These are phyloP conservation scores for Wallacemonas sp. DNA, from an alignment of 208 protist species.

Conservation along the genomic window DNA sequence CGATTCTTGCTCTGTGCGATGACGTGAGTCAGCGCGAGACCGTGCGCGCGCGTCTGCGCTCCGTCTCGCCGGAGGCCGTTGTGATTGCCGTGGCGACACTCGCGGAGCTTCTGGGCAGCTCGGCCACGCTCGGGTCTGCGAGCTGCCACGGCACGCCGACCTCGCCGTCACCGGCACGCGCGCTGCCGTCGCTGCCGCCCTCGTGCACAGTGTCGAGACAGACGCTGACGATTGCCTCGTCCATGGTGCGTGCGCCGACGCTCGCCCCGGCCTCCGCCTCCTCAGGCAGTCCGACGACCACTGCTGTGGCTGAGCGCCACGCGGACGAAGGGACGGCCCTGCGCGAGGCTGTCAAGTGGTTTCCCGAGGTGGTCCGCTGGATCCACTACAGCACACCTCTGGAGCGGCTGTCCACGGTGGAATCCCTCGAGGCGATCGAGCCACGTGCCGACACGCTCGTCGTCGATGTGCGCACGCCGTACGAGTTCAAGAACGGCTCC, in stretches of 20 bases:
- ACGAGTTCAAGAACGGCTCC: constrained; percentile 85
- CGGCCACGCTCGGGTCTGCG: not conserved
- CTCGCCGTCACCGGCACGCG: not conserved
- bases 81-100: constrained; percentile 40
- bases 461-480: constrained; percentile 76
- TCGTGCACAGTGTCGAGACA: not conserved
- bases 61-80: constrained; percentile 37
- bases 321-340: too few relatives aligned
- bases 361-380: constrained; percentile 17
- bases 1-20: constrained; percentile 51
- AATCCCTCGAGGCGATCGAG: constrained; percentile 25
- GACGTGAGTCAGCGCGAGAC: constrained; percentile 24
- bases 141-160: not conserved
- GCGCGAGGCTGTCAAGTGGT: too few relatives aligned
- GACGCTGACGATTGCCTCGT: not conserved
- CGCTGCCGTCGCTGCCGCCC: not conserved
- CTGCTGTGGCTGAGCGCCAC: too few relatives aligned
- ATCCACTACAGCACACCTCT: constrained; percentile 10
- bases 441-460: constrained; percentile 36
- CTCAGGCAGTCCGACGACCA: too few relatives aligned
- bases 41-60: constrained; percentile 30
- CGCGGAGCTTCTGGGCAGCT: constrained; percentile 25
- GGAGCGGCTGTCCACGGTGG: constrained; percentile 13
- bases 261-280: too few relatives aligned
- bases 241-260: not conserved